phyloP scores from a whole-genome alignment of 495 filamentous ascomycete species.

The Aspergillus heteromorphus region DNA sequence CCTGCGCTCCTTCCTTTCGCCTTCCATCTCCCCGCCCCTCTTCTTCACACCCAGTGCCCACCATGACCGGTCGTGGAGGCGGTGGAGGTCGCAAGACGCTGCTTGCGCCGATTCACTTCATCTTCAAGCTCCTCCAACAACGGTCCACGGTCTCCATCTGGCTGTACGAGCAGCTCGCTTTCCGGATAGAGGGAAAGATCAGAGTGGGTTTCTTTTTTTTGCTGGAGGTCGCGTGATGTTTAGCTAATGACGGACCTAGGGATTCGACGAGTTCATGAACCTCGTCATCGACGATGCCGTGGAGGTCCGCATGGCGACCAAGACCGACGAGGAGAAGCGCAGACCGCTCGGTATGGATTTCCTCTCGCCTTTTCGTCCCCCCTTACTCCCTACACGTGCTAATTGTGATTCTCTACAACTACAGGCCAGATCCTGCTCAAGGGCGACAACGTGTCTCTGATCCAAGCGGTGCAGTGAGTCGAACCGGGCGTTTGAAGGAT shows the following conservation, averaged over 20 bases:
- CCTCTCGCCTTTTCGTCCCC: background rate
- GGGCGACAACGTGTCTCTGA: slow-evolving; percentile 94
- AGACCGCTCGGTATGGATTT: slow-evolving; percentile 65
- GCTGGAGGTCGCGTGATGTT: background rate
- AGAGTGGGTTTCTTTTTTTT: slow-evolving; percentile 49
- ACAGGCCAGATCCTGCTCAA: slow-evolving; percentile 94
- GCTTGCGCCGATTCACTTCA: slow-evolving; percentile 95
- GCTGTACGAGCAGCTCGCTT: slow-evolving; percentile 91
- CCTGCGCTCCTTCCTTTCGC: background rate
- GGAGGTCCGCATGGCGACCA: slow-evolving; percentile 81
- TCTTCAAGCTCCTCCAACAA: slow-evolving; percentile 92
- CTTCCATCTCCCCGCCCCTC: slow-evolving; percentile 7
- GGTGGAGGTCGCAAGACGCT: slow-evolving; percentile 81
- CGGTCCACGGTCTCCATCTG: slow-evolving; percentile 86
- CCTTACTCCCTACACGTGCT: slow-evolving; percentile 7
- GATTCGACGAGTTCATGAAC: slow-evolving; percentile 99
- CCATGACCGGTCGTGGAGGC: slow-evolving; percentile 76
- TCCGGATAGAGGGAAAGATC: slow-evolving; percentile 93
- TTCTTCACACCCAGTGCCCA: slow-evolving; percentile 19
- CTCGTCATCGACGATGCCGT: slow-evolving; percentile 92
- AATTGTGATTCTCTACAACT: slow-evolving; percentile 15
- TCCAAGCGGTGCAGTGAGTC: slow-evolving; percentile 64
- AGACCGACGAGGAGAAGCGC: slow-evolving; percentile 73
- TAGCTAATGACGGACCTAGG: slow-evolving; percentile 42
- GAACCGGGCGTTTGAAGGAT: background rate